Conservation (phyloP, 805 yeast genomes). For the Ogataea methanolica region DNA sequence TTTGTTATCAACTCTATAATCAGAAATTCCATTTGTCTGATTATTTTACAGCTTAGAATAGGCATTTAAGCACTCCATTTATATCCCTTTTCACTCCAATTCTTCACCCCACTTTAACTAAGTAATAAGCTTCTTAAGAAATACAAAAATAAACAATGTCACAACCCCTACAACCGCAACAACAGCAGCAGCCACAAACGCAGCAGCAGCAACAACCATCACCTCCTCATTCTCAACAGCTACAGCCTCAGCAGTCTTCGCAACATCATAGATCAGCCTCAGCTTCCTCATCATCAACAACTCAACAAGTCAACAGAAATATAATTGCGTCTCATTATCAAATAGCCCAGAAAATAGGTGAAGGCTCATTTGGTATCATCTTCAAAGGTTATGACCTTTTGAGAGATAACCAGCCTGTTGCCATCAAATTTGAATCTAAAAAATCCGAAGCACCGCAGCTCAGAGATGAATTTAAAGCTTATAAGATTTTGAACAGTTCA, state of each 20-base stretch:
- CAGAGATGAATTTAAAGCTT: slow-evolving; percentile 76
- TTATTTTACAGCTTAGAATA: no score
- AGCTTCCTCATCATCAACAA: slow-evolving; percentile 10
- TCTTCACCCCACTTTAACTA: no score
- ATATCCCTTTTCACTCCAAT: neutral
- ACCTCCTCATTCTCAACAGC: neutral
- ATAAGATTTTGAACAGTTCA: slow-evolving; percentile 63
- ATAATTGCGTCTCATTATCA: slow-evolving; percentile 62
- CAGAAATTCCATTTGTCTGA: no score
- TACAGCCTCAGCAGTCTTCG: slow-evolving; percentile 1
- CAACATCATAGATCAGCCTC: slow-evolving; percentile 16
- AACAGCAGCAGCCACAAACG: slow-evolving; percentile 1
- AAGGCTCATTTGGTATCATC: slow-evolving; percentile 82
- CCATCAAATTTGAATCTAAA: slow-evolving; percentile 77
- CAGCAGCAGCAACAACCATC: neutral
- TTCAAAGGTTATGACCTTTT: slow-evolving; percentile 76
- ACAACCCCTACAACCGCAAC: neutral
- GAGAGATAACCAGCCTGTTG: slow-evolving; percentile 57
- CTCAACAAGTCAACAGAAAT: slow-evolving; percentile 22
- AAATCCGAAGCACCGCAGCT: slow-evolving; percentile 81
- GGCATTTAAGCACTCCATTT: no score
- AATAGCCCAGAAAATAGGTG: slow-evolving; percentile 81
- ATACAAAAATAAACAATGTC: neutral
- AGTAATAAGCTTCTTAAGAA: no score
- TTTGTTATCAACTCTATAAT: no score